phyloP scores from a whole-genome alignment of 2,329 filamentous ascomycete species.

The Ceratocystis huliohia region DNA sequence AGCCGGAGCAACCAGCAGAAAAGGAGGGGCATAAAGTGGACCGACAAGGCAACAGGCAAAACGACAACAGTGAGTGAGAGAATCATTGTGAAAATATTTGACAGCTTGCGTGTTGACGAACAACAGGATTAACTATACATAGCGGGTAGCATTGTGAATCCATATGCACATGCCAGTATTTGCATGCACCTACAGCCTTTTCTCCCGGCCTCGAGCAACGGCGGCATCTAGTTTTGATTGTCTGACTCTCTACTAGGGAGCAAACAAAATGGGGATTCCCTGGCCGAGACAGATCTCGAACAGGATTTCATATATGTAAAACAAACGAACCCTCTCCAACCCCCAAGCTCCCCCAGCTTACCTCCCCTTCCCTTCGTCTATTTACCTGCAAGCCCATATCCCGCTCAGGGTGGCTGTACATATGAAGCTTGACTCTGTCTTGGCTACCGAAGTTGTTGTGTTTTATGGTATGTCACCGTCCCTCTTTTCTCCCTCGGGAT shows the following conservation, averaged over 20 bases:
- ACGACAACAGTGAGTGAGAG: background rate
- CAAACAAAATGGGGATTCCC: background rate
- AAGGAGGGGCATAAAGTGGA: slow-evolving; percentile 7
- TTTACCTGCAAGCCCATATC: background rate
- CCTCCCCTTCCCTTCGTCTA: background rate
- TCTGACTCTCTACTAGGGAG: background rate
- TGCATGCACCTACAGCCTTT: background rate
- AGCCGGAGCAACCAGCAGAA: background rate
- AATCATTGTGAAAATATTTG: background rate
- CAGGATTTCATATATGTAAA: slow-evolving; percentile 1
- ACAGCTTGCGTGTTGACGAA: background rate
- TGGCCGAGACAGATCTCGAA: slow-evolving; percentile 8
- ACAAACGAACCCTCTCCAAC: background rate
- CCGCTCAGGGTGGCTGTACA: background rate
- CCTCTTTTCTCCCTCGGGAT: too few species aligned
- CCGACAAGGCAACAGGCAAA: background rate
- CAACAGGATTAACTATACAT: background rate
- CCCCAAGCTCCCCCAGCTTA: background rate
- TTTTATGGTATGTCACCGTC: too few species aligned
- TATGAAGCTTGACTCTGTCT: too few species aligned
- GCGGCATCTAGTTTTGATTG: too few species aligned
- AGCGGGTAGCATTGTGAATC: background rate
- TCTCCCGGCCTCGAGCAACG: too few species aligned
- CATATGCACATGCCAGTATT: background rate
- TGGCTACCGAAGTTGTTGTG: too few species aligned